A percentile compares a stretch with the other conserved stretches of the same genome.
Evolutionary conservation across 306 rosid genomes (phyloP).

Genomic region (Cajanus cajan): DNA sequence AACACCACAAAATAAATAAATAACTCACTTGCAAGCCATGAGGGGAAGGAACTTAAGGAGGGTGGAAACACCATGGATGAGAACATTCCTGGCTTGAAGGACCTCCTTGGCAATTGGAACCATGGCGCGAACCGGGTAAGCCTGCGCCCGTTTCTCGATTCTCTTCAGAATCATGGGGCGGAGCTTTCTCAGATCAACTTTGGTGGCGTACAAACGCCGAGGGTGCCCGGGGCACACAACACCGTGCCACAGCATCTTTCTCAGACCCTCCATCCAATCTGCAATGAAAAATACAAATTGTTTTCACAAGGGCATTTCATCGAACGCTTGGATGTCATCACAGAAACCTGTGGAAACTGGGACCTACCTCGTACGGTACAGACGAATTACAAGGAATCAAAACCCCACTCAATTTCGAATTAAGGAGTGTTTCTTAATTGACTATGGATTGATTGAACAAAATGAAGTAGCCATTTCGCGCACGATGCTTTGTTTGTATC

Average conservation of each 20-base stretch:
- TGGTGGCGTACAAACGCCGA: conserved; percentile 33
- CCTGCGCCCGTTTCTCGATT: conserved; percentile 56
- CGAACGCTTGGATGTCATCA: conserved; percentile 30
- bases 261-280: conserved; percentile 38
- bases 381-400: neutral
- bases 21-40: conserved; percentile 79
- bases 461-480: neutral
- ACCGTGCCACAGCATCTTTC: conserved; percentile 26
- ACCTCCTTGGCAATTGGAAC: conserved; percentile 72
- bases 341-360: neutral
- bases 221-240: neutral
- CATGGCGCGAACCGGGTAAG: conserved; percentile 60
- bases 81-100: conserved; percentile 48
- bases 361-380: neutral
- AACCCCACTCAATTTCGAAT: neutral
- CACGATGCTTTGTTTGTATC: neutral
- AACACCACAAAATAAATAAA: neutral
- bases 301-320: conserved; percentile 19
- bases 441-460: neutral
- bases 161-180: conserved; percentile 73
- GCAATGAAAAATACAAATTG: neutral
- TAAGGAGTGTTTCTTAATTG: neutral
- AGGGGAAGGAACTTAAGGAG: conserved; percentile 59
- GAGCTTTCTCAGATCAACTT: conserved; percentile 52
- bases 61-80: conserved; percentile 68